A percentile compares a stretch with the other conserved stretches of the same genome.
Conservation (phyloP, 345 rosid genomes). For the Hibiscus tridactylites region DNA sequence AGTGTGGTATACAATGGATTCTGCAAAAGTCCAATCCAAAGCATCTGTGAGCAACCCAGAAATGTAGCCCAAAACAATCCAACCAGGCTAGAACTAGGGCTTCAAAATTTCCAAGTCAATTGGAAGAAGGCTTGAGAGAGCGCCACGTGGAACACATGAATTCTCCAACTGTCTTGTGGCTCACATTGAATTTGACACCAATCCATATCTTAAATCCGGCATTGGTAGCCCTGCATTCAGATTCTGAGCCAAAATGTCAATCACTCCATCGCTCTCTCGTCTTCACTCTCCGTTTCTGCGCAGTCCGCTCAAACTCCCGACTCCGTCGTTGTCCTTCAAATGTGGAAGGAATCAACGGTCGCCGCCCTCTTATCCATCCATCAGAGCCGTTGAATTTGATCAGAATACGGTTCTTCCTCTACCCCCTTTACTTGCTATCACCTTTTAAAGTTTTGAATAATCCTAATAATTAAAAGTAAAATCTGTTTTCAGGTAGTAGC, state of each 20-base stretch:
- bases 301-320: constrained; percentile 35
- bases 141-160: neutral
- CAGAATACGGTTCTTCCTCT: constrained; percentile 60
- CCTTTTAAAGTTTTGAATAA: no score
- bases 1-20: neutral
- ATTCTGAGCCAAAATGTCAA: constrained; percentile 30
- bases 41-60: neutral
- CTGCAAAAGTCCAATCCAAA: neutral
- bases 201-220: neutral
- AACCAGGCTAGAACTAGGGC: neutral
- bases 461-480: no score
- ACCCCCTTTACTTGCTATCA: neutral
- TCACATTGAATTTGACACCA: neutral
- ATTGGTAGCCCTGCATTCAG: neutral
- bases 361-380: constrained; percentile 38
- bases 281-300: constrained; percentile 50
- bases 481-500: constrained; percentile 53
- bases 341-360: constrained; percentile 32
- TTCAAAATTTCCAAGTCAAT: neutral
- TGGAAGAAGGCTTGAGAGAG: neutral
- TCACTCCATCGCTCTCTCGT: constrained; percentile 37
- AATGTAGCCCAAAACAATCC: neutral
- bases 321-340: constrained; percentile 19
- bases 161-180: neutral
- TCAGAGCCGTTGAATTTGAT: constrained; percentile 68